phyloP scores from a whole-genome alignment of 495 filamentous ascomycete genomes.

The Lophiostoma macrostomum region DNA sequence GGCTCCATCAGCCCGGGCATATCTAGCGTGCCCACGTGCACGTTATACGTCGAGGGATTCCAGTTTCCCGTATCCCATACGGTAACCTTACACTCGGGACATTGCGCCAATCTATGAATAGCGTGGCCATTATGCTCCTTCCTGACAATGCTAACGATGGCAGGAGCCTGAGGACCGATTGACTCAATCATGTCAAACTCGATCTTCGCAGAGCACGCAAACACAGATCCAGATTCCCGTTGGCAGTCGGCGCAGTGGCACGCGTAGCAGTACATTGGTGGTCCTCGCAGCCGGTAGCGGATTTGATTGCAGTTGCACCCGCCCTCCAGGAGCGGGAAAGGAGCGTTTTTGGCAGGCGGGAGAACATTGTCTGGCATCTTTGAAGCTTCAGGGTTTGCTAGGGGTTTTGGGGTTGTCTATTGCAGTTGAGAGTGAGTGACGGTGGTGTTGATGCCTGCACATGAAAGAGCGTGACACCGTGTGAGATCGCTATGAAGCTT shows the following conservation, averaged over 20 bases:
- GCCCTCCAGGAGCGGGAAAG: conserved; percentile 14
- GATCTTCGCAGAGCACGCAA: conserved; percentile 3
- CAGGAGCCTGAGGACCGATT: background rate
- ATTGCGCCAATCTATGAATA: no score
- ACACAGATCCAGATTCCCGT: conserved; percentile 10
- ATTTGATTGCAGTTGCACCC: conserved; percentile 11
- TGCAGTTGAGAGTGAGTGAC: no score
- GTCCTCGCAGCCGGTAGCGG: conserved; percentile 8
- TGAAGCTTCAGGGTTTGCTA: no score
- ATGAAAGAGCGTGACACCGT: no score
- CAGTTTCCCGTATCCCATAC: background rate
- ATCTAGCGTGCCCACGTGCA: conserved; percentile 22
- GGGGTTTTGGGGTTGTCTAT: no score
- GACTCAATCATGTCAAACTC: conserved; percentile 13
- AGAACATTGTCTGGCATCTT: no score
- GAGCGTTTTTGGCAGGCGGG: no score
- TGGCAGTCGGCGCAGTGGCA: conserved; percentile 26
- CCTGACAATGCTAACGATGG: background rate
- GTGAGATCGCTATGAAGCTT: no score
- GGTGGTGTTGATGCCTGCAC: no score
- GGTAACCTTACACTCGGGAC: conserved; percentile 8
- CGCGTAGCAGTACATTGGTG: conserved; percentile 19
- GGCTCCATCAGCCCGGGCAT: conserved; percentile 17
- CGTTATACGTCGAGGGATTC: background rate
- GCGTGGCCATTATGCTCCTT: background rate